phyloP scores from a whole-genome alignment of 805 yeast genomes.

The Ogataea nonfermentans region DNA sequence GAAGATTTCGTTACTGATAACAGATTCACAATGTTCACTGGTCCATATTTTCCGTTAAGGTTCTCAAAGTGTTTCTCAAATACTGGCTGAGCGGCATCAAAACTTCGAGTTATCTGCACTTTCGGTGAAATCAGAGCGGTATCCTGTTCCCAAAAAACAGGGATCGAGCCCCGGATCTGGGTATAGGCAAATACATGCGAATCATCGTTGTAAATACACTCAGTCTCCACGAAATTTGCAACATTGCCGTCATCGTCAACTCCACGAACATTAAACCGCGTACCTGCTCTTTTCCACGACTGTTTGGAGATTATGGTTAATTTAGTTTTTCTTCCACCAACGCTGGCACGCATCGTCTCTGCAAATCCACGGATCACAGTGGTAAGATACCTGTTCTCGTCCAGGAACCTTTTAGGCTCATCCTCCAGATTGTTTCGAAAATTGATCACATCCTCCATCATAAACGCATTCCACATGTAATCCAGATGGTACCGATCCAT shows the following conservation, averaged over 20 bases:
- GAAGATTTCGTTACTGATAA: conserved; percentile 70
- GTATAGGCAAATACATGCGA: conserved; percentile 67
- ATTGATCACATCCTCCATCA: conserved; percentile 77
- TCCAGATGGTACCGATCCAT: conserved; percentile 69
- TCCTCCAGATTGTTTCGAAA: conserved; percentile 70
- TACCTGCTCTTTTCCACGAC: conserved; percentile 97
- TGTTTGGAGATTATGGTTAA: conserved; percentile 87
- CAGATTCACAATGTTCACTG: conserved; percentile 84
- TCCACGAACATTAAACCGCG: conserved; percentile 92
- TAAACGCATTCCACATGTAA: conserved; percentile 95
- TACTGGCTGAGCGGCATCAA: conserved; percentile 89
- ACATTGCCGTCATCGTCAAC: conserved; percentile 94
- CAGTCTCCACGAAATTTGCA: conserved; percentile 95
- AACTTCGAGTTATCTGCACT: conserved; percentile 81
- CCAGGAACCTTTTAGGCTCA: conserved; percentile 58
- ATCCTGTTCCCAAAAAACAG: conserved; percentile 98
- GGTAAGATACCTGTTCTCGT: conserved; percentile 77
- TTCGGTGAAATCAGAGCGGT: conserved; percentile 88
- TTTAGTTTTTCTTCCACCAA: conserved; percentile 40
- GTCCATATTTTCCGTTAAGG: conserved; percentile 74
- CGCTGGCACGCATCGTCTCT: conserved; percentile 54
- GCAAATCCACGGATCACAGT: conserved; percentile 96
- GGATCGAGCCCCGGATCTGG: conserved; percentile 94
- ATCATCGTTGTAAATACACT: conserved; percentile 58
- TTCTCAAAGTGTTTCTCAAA: conserved; percentile 78